These are phyloP conservation scores for Naganishia friedmannii DNA, from an alignment of 768 basidiomycete species.

Conservation along the genomic window DNA sequence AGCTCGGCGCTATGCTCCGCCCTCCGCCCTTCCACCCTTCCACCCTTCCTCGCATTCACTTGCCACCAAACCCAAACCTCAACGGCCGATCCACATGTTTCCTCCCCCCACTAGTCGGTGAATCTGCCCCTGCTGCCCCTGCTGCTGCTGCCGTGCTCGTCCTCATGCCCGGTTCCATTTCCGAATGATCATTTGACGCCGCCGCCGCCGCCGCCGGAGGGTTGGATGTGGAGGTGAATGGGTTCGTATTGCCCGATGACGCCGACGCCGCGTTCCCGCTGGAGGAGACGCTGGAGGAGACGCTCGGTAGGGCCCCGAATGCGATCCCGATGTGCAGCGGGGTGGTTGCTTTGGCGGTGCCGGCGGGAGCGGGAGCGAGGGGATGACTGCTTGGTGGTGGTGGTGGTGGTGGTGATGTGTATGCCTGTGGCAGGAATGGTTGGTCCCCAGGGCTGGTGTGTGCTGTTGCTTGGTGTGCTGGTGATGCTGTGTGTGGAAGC, in stretches of 20 bases:
- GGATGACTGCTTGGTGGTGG: not conserved
- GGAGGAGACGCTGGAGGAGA: not conserved
- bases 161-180: too few species aligned
- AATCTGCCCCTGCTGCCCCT: too few species aligned
- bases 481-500: too few species aligned
- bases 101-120: not conserved
- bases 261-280: not conserved
- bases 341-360: not conserved
- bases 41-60: too few species aligned
- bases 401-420: not conserved
- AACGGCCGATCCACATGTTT: not conserved
- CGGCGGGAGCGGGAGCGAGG: too few species aligned
- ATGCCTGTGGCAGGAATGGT: not conserved
- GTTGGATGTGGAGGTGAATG: not conserved
- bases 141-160: too few species aligned
- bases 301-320: slow-evolving; percentile 6
- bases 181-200: too few species aligned
- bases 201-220: not conserved
- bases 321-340: slow-evolving; percentile 7
- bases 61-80: slow-evolving; percentile 16
- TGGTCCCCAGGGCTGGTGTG: not conserved
- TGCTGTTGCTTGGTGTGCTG: too few species aligned
- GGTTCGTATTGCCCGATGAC: too few species aligned
- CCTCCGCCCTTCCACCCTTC: too few species aligned
- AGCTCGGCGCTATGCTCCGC: too few species aligned